phyloP scores from a whole-genome alignment of 805 yeast genomes.

The Hanseniaspora taiwanica region DNA sequence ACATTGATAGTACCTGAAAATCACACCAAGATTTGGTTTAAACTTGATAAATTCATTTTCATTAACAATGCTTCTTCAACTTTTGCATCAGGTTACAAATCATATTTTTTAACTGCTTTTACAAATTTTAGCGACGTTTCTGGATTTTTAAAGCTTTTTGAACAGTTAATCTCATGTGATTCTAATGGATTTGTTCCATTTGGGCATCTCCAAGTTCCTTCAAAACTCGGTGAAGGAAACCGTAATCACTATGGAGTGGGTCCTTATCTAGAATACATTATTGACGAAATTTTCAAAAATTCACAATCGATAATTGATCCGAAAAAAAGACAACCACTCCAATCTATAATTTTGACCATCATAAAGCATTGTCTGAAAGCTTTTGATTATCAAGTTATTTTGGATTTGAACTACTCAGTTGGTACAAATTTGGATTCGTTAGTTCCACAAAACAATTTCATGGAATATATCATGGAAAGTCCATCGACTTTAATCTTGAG shows the following conservation, averaged over 20 bases:
- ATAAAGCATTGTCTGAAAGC: slow-evolving; percentile 34
- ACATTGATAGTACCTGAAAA: slow-evolving; percentile 37
- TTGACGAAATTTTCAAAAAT: slow-evolving; percentile 52
- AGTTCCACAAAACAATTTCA: slow-evolving; percentile 31
- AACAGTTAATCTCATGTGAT: slow-evolving; percentile 24
- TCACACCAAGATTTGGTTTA: slow-evolving; percentile 44
- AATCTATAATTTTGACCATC: slow-evolving; percentile 38
- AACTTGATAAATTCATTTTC: slow-evolving; percentile 59
- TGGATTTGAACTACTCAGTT: slow-evolving; percentile 36
- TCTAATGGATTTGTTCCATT: slow-evolving; percentile 23
- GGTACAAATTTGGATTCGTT: slow-evolving; percentile 37
- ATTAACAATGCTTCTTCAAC: slow-evolving; percentile 12
- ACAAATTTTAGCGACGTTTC: slow-evolving; percentile 39
- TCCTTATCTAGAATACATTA: slow-evolving; percentile 65
- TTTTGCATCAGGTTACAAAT: slow-evolving; percentile 25
- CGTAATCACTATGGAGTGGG: slow-evolving; percentile 55
- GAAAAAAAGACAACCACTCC: slow-evolving; percentile 32
- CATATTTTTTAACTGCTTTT: slow-evolving; percentile 33
- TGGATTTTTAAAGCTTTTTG: slow-evolving; percentile 50
- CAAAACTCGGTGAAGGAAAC: slow-evolving; percentile 44
- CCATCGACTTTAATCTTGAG: slow-evolving; percentile 58
- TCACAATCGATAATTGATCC: slow-evolving; percentile 24
- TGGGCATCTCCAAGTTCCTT: slow-evolving; percentile 45
- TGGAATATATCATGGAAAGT: slow-evolving; percentile 43
- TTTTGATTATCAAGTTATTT: slow-evolving; percentile 39